Conservation (phyloP, 2,329 filamentous ascomycete species). For the Cladosporium sp. region DNA sequence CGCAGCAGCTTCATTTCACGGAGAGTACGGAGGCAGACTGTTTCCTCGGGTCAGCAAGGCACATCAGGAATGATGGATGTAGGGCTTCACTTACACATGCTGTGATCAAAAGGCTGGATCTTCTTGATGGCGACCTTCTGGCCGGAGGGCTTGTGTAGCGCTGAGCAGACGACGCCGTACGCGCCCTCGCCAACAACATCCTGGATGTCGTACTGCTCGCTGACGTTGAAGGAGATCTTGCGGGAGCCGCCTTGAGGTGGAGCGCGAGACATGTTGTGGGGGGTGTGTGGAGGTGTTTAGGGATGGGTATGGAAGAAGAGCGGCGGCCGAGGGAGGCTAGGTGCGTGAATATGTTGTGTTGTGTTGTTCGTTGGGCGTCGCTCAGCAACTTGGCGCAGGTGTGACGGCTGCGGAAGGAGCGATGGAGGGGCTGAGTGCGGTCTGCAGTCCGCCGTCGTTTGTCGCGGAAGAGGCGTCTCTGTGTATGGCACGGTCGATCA, state of each 20-base stretch:
- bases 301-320: background rate
- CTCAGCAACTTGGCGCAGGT: constrained; percentile 7
- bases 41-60: no score
- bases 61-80: no score
- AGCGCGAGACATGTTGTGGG: constrained; percentile 21
- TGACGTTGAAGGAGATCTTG: constrained; percentile 99
- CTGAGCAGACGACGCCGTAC: constrained; percentile 97
- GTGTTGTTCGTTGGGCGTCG: background rate
- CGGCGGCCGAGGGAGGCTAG: background rate
- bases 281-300: background rate
- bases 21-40: constrained; percentile 65
- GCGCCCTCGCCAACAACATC: constrained; percentile 98
- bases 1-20: constrained; percentile 98
- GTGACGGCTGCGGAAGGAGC: constrained; percentile 8
- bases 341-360: background rate
- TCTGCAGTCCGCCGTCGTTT: background rate
- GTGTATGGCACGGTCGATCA: no score
- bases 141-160: constrained; percentile 93
- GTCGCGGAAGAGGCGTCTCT: background rate
- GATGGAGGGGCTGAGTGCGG: background rate
- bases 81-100: constrained; percentile 54
- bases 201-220: constrained; percentile 98
- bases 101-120: constrained; percentile 98
- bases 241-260: constrained; percentile 53
- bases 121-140: constrained; percentile 99